These are phyloP conservation scores for Daucus carota DNA, from an alignment of 129 eudicot species.

Conservation along the genomic window DNA sequence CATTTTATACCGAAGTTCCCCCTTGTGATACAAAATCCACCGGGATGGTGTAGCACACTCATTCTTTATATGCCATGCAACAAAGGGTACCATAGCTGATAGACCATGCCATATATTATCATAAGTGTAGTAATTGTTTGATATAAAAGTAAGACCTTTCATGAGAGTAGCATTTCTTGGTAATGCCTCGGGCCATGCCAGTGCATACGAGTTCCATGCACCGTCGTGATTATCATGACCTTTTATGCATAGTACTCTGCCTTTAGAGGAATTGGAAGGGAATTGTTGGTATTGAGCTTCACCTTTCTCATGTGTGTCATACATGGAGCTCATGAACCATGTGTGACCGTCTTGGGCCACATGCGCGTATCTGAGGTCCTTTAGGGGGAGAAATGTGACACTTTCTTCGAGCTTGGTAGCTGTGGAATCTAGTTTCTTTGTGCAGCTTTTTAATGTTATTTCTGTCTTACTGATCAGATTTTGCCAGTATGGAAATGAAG, in stretches of 20 bases:
- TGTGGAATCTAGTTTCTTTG: conserved; percentile 8
- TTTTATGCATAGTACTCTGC: conserved; percentile 60
- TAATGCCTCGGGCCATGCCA: conserved; percentile 60
- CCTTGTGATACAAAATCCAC: conserved; percentile 66
- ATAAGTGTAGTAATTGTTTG: conserved; percentile 55
- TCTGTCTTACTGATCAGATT: conserved; percentile 10
- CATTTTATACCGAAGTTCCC: conserved; percentile 48
- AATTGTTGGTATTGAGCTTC: conserved; percentile 62
- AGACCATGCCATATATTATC: conserved; percentile 74
- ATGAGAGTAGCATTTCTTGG: conserved; percentile 55
- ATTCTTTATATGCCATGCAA: conserved; percentile 63
- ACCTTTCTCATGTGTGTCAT: conserved; percentile 63
- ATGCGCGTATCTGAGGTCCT: conserved; percentile 65
- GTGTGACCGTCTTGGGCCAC: conserved; percentile 76
- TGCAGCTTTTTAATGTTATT: conserved; percentile 6
- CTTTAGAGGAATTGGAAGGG: conserved; percentile 56
- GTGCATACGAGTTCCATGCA: conserved; percentile 78
- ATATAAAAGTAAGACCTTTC: conserved; percentile 63
- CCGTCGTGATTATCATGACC: conserved; percentile 86
- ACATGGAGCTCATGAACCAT: conserved; percentile 97
- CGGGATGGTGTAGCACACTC: conserved; percentile 34
- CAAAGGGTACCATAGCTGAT: conserved; percentile 63
- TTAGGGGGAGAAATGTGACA: conserved; percentile 77
- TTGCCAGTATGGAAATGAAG: conserved; percentile 31
- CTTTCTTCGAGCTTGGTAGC: conserved; percentile 39